Base-by-base conservation (phyloP, 495 filamentous ascomycete genomes). In the Penicillium coprophilum region DNA sequence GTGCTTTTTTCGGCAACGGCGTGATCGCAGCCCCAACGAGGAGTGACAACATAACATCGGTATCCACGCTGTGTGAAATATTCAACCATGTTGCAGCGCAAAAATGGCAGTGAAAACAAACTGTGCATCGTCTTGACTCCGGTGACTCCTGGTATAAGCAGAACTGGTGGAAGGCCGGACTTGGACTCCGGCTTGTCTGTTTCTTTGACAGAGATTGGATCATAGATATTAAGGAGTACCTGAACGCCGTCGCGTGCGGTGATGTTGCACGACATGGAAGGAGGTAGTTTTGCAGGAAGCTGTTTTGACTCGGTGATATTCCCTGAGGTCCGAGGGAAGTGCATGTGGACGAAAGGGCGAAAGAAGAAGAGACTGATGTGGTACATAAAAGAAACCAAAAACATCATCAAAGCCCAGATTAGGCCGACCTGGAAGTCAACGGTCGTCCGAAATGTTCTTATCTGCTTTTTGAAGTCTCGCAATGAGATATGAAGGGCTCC, bases 31-130 rank as follows among this genome's bases (percentile, higher is more conserved):
- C 85, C 80, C 61, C 86, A 83, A 47, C 86, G 83, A 56, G 85
- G 85, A 7, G 84, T 81, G 9, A 77, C 63, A n/a, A 82, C 60
- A 55, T 78, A 87, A 46, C 83, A 78, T 3, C 79, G 76, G 66
- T 85, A 84, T 21, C 85, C 85, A 5, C 78, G 79, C 4, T 75
- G 71, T 9, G 75, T 77, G 67, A 88, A 86, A 67, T 85, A 87
- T 55, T 87, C 82, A 55, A 88, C 75, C 36, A 84, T 80, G 66
- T 88, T 87, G 53, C 76, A 80, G 19, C 76, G 77, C 59, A 88
- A 85, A 32, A 84, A 88, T 1, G 86, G 86, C 21, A 87, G 73
- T 20, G 85, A 78, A 40, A 73, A 88, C 40, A 87, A 85, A 59
- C 83, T 81, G 53, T 88, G 80, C 62, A 85, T 82, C 5, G 87